phyloP scores from a whole-genome alignment of 169 alveolate species.

The Perkinsus chesapeaki region DNA sequence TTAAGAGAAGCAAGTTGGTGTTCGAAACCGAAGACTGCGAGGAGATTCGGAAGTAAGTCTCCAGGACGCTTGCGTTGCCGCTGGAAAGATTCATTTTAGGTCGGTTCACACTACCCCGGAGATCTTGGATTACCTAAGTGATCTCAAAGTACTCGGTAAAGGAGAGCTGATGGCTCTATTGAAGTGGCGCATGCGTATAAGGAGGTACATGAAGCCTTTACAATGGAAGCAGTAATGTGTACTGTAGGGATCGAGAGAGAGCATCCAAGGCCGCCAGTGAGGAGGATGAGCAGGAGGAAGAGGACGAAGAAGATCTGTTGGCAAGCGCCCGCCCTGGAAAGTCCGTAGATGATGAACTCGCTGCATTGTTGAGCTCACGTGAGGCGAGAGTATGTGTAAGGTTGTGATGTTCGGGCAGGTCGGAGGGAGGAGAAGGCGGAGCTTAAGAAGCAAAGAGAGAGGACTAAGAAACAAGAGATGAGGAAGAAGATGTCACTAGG shows the following conservation, averaged over 20 bases:
- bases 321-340: background rate
- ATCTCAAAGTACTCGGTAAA: constrained; percentile 71
- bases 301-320: constrained; percentile 23
- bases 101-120: constrained; percentile 18
- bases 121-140: constrained; percentile 39
- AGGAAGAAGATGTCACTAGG: constrained; percentile 16
- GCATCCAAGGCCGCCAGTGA: constrained; percentile 31
- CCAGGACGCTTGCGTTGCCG: constrained; percentile 25
- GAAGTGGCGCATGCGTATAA: constrained; percentile 70
- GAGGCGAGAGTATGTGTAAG: background rate
- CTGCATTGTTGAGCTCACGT: background rate
- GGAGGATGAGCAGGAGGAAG: constrained; percentile 35
- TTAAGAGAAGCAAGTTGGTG: constrained; percentile 2
- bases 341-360: background rate
- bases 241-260: constrained; percentile 22
- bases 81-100: constrained; percentile 26
- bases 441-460: constrained; percentile 16
- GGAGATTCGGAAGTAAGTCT: constrained; percentile 4
- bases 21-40: constrained; percentile 24
- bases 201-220: background rate
- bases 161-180: constrained; percentile 62
- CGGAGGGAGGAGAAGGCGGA: constrained; percentile 3
- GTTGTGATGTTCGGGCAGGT: background rate
- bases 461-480: constrained; percentile 18
- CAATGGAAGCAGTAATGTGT: background rate